Evolutionary conservation across 139 green algal genomes (phyloP), one percentile per base, ranked within the genome.

Genomic region (Picochlorum sp.): DNA sequence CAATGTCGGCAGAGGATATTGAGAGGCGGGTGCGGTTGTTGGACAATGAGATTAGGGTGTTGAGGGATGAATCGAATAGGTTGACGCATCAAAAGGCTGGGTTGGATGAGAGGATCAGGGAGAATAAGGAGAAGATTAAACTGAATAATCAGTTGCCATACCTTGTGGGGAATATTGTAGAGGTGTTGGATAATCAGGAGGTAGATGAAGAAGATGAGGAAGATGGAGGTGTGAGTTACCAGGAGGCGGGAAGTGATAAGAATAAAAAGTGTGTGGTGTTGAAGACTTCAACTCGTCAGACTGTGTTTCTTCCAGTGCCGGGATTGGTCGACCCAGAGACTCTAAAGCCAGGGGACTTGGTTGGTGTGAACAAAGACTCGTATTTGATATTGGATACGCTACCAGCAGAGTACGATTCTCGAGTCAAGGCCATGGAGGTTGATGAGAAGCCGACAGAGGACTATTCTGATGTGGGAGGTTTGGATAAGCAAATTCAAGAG

Each of bases 81-180:
- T 74, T 99, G 38, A 76, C 57, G 6, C 76, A 97, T 52, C 92
- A 98, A 41, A 80, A 90, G 64, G 71, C 73, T 47, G 69, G 69
- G 10, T 62, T 92, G 38, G 80, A 82, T 20, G 85, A 93, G 62
- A 61, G 73, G 8, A 85, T 94, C 65, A 93, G 92, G 73, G 89
- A 95, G 65, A 98, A 97, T 77, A 81, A 90, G 64, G 91, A 97
- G 64, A 98, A 97, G 66, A 95, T 98, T 68, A 98, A 98, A 77
- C 81, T 98, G 11, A 98, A 97, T 85, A 98, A 98, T 76, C 91
- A 97, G 83, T 84, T 99, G 24, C 94, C 94, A 5, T 99, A 99
- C 80, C 83, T 99, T 18, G 94, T 99, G 10, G 84, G 82, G 20
- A 98, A 98, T 69, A 89, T 99, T 23, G 94, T 99, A 21, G 94